Percentiles rank a stretch among this genome's conserved stretches.
phyloP scores from a whole-genome alignment of 345 rosid genomes.

The Brassica nigra region DNA sequence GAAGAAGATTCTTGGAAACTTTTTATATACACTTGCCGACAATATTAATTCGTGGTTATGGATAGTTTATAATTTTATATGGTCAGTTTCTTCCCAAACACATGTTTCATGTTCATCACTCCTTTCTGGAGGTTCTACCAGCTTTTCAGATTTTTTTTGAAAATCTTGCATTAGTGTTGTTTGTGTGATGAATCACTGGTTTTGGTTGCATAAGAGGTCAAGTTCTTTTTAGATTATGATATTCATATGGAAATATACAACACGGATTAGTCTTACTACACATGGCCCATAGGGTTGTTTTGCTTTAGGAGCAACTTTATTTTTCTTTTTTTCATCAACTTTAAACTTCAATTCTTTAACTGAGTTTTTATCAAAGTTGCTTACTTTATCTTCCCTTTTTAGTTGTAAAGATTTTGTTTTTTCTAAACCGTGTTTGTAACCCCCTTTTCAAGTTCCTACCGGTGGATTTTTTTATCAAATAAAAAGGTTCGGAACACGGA shows the following conservation, averaged over 20 bases:
- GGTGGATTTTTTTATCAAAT: conserved; percentile 3
- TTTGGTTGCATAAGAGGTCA: conserved; percentile 11
- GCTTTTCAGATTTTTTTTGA: background rate
- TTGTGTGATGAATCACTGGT: conserved; percentile 17
- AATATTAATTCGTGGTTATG: conserved; percentile 35
- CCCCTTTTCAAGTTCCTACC: conserved; percentile 19
- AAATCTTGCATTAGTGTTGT: background rate
- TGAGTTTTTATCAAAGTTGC: background rate
- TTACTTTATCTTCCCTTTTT: background rate
- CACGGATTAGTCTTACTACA: background rate
- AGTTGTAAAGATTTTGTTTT: conserved; percentile 12
- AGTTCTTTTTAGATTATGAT: background rate
- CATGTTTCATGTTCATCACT: background rate
- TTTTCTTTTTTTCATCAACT: background rate
- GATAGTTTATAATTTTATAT: conserved; percentile 4
- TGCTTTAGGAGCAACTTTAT: conserved; percentile 5
- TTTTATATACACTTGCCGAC: conserved; percentile 27
- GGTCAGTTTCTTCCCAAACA: conserved; percentile 8
- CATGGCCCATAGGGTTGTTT: conserved; percentile 26
- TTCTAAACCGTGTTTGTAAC: background rate
- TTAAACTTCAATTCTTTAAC: conserved; percentile 9
- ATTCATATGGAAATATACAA: background rate
- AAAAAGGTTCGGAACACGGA: conserved; percentile 26
- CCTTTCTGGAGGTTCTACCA: background rate
- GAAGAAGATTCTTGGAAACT: conserved; percentile 29